Conservation (phyloP, 768 basidiomycete species). For the Baorangia bicolor region DNA sequence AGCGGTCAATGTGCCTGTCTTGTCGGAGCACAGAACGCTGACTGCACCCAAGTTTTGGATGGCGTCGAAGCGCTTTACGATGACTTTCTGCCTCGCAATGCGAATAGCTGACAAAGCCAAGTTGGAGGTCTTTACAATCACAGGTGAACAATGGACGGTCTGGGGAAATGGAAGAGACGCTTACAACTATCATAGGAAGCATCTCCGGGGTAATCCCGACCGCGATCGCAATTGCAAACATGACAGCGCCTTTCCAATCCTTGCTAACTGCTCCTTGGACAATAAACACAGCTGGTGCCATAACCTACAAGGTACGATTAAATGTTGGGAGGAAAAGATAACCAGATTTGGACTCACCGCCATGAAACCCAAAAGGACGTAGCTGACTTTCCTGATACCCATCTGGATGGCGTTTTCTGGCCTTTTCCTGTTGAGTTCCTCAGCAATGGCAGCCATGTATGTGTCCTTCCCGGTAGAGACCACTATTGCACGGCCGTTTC, state of each 20-base stretch:
- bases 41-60: constrained; percentile 62
- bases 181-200: constrained; percentile 35
- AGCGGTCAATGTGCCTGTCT: constrained; percentile 59
- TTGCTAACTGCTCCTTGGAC: constrained; percentile 34
- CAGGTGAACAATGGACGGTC: constrained; percentile 2
- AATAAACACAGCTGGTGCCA: constrained; percentile 31
- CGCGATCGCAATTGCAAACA: constrained; percentile 32
- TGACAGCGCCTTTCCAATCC: constrained; percentile 31
- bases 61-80: constrained; percentile 62
- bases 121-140: constrained; percentile 54
- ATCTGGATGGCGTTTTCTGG: constrained; percentile 35
- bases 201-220: constrained; percentile 34
- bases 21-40: constrained; percentile 56
- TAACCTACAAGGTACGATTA: constrained; percentile 17
- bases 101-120: constrained; percentile 56
- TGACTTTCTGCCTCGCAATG: constrained; percentile 57
- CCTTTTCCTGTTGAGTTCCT: constrained; percentile 31
- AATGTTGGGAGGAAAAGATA: not conserved
- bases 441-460: constrained; percentile 36
- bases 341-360: constrained; percentile 13
- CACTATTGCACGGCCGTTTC: constrained; percentile 32
- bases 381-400: constrained; percentile 35
- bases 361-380: constrained; percentile 33
- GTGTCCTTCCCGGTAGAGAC: constrained; percentile 33
- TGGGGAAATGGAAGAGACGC: not conserved